Percentiles rank a stretch among this genome's conserved stretches.
phyloP scores from a whole-genome alignment of 805 yeast genomes.

The Yarrowia yakushimensis region DNA sequence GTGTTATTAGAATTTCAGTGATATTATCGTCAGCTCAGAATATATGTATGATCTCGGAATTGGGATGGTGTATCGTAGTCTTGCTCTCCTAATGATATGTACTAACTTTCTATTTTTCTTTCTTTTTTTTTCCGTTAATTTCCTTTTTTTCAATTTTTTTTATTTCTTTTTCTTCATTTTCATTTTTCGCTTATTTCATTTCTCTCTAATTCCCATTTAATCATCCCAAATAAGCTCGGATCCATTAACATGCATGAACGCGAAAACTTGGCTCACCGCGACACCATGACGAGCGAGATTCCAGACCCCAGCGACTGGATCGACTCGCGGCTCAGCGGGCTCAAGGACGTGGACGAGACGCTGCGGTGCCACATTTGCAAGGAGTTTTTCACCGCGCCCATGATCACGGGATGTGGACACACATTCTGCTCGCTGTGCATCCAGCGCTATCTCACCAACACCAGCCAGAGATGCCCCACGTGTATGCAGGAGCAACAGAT shows the following conservation, averaged over 20 bases:
- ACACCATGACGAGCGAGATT: constrained; percentile 12
- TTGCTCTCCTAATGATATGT: too few species aligned
- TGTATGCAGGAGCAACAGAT: constrained; percentile 71
- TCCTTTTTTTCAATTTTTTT: too few species aligned
- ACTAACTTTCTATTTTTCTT: too few species aligned
- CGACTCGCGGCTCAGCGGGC: constrained; percentile 50
- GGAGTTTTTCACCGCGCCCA: constrained; percentile 75
- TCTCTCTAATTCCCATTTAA: background rate
- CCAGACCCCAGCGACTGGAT: constrained; percentile 75
- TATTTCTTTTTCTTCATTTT: background rate
- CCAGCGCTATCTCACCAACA: constrained; percentile 59
- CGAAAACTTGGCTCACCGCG: background rate
- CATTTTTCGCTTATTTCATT: background rate
- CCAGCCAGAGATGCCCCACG: constrained; percentile 65
- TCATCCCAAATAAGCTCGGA: background rate
- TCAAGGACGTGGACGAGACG: constrained; percentile 62
- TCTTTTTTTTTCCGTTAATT: too few species aligned
- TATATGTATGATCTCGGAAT: too few species aligned
- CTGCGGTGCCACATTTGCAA: constrained; percentile 86
- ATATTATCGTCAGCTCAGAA: too few species aligned
- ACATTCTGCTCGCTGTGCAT: constrained; percentile 87
- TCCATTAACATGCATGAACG: constrained; percentile 15
- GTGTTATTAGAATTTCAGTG: too few species aligned
- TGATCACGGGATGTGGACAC: constrained; percentile 80
- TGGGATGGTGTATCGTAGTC: too few species aligned